Base-by-base conservation (phyloP, 1,139 yeast genomes). In the Debaryomyces robertsiae region DNA sequence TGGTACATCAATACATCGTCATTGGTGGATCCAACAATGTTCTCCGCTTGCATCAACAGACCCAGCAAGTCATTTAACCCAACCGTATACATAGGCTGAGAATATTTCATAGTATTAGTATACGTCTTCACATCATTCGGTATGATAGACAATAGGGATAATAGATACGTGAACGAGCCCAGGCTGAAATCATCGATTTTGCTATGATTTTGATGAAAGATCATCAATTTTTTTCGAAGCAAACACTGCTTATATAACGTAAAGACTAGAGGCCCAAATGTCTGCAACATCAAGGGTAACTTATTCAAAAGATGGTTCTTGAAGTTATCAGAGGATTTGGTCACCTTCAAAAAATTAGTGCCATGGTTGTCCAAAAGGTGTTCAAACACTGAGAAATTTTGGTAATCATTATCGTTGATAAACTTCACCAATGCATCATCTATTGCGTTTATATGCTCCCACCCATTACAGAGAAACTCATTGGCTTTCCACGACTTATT, bases 201-300 rank as follows among this genome's bases (percentile, higher is more conserved):
- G 55, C 29, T 65, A 60, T 31, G 56, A 28, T 37, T 59, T 47
- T 77, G 65, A 50, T 78, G 77, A 48, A 84, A 73, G 4, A 89
- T 60, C 9, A 89, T 47, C 7, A 89, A 70, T 30, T 82, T 70
- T 46, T 82, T 77, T 15, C 94, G 67, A 23, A 85, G 57, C 27
- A 90, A 60, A 4, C 84, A 77, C 27, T 82, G 73, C 57, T 84
- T 86, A 82, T 87, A 88, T 4, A 86, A 59, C 18, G 77, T 77
- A 54, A 85, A 87, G 2, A 85, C 67, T 36, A 85, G 63, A 0
- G 96, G 95, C 0, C 96, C 96, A 43, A 85, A 65, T 6, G 62
- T 57, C 30, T 74, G 69, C 36, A 84, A 57, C 30, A 82, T 61
- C 7, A 65, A 58, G 2, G 77, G 70, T 13, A 82, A 59, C 9